Evolutionary conservation across 768 basidiomycete genomes (phyloP).

Genomic region (Mycena rosella): DNA sequence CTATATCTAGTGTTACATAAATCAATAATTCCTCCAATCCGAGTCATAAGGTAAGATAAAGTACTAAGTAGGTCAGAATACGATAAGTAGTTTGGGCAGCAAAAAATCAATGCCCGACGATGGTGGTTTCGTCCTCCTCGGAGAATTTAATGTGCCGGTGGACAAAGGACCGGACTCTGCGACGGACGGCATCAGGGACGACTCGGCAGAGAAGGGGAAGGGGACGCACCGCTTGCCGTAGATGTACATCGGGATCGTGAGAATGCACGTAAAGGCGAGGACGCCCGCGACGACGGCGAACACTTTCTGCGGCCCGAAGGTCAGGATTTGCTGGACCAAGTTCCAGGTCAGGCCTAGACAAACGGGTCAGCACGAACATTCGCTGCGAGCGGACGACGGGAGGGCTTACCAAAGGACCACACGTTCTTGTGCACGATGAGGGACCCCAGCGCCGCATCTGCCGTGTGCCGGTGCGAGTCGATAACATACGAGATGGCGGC

Average conservation of each 20-base stretch:
- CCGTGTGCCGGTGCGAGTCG: constrained; percentile 29
- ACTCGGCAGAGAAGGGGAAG: not conserved
- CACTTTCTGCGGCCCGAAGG: constrained; percentile 27
- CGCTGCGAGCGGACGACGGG: not conserved
- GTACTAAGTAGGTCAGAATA: too few relatives aligned
- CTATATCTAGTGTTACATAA: too few relatives aligned
- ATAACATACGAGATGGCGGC: constrained; percentile 29
- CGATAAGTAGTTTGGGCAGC: too few relatives aligned
- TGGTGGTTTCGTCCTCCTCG: constrained; percentile 25
- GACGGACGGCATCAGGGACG: not conserved
- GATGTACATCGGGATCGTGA: constrained; percentile 31
- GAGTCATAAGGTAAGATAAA: too few relatives aligned
- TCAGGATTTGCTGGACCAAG: constrained; percentile 20
- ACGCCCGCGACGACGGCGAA: constrained; percentile 17
- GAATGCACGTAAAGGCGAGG: constrained; percentile 6
- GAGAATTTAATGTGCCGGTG: constrained; percentile 25
- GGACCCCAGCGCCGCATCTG: constrained; percentile 28
- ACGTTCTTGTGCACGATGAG: constrained; percentile 31
- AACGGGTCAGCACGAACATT: not conserved
- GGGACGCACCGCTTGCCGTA: constrained; percentile 19
- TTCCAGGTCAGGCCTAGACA: constrained; percentile 23
- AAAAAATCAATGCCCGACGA: constrained; percentile 28
- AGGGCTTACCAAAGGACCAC: constrained; percentile 21
- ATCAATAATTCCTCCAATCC: too few relatives aligned
- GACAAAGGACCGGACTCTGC: constrained; percentile 20